Conservation (phyloP, 768 basidiomycete species). For the Rhizopogon vulgaris region DNA sequence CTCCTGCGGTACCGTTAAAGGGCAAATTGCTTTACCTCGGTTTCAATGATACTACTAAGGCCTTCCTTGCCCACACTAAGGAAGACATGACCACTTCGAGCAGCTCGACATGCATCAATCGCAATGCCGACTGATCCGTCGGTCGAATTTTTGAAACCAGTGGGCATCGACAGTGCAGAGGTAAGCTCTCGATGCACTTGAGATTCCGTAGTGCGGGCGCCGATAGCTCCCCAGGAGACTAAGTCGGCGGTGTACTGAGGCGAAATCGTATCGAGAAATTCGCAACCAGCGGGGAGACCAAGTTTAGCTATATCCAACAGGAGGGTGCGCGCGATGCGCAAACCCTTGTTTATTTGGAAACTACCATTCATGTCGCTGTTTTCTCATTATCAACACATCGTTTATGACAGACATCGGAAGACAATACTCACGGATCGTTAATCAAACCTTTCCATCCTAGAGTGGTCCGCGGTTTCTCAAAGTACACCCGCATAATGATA, state of each 20-base stretch:
- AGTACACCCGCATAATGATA: slow-evolving; percentile 98
- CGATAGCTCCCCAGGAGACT: slow-evolving; percentile 95
- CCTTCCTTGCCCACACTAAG: slow-evolving; percentile 97
- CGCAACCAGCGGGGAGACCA: slow-evolving; percentile 93
- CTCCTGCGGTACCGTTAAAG: background rate
- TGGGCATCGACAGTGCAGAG: slow-evolving; percentile 87
- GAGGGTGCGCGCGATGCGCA: slow-evolving; percentile 80
- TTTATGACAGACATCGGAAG: background rate
- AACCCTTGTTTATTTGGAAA: slow-evolving; percentile 95
- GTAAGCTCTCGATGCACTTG: slow-evolving; percentile 89
- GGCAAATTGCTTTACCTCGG: slow-evolving; percentile 47
- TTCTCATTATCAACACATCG: background rate
- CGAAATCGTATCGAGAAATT: slow-evolving; percentile 78
- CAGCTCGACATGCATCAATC: slow-evolving; percentile 92
- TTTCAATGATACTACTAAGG: slow-evolving; percentile 90
- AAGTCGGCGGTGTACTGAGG: slow-evolving; percentile 93
- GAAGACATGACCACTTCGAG: slow-evolving; percentile 89
- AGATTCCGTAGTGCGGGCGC: slow-evolving; percentile 87
- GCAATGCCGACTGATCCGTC: slow-evolving; percentile 91
- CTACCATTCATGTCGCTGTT: slow-evolving; percentile 71
- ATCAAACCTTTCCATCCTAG: slow-evolving; percentile 99
- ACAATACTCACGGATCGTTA: slow-evolving; percentile 67
- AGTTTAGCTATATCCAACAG: slow-evolving; percentile 86
- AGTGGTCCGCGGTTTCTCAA: slow-evolving; percentile 93
- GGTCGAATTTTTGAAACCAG: slow-evolving; percentile 98